Evolutionary conservation across 305 asterid genomes (phyloP).

Genomic region (Plantago coronopus): DNA sequence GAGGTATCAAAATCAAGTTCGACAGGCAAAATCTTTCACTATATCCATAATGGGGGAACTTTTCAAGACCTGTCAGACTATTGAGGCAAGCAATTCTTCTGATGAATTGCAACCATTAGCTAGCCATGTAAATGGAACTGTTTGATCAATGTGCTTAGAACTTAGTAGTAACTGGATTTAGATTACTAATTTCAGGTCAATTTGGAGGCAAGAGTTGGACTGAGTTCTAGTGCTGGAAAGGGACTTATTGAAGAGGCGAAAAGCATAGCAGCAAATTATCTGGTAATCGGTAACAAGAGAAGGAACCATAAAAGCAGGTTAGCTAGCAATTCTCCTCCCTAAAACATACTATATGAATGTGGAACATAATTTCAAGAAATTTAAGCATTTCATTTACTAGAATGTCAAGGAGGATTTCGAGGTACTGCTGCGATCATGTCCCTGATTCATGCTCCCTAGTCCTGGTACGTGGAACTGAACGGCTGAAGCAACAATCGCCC

Average conservation of each 20-base stretch:
- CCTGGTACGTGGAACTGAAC: constrained; percentile 31
- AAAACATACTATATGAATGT: constrained; percentile 18
- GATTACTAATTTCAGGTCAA: constrained; percentile 56
- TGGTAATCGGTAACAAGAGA: constrained; percentile 45
- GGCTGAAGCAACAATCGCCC: constrained; percentile 14
- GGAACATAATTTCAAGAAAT: constrained; percentile 24
- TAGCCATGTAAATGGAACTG: no score
- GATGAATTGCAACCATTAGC: background rate
- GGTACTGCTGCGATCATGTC: constrained; percentile 47
- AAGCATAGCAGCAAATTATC: constrained; percentile 54
- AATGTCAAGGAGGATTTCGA: constrained; percentile 31
- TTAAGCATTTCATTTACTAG: constrained; percentile 34
- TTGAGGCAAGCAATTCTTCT: constrained; percentile 38
- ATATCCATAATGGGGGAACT: constrained; percentile 65
- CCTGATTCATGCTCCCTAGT: constrained; percentile 64
- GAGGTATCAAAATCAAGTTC: constrained; percentile 53
- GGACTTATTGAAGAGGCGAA: constrained; percentile 59
- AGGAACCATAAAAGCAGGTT: constrained; percentile 42
- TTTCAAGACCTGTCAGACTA: constrained; percentile 47
- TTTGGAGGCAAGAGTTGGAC: constrained; percentile 75
- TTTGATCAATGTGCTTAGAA: background rate
- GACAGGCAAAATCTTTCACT: constrained; percentile 68
- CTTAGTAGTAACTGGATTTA: background rate
- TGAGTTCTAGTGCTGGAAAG: constrained; percentile 48
- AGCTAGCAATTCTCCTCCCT: constrained; percentile 25